Base-by-base conservation (phyloP, 1,139 yeast species). In the Saccharomyces pastorianus region DNA sequence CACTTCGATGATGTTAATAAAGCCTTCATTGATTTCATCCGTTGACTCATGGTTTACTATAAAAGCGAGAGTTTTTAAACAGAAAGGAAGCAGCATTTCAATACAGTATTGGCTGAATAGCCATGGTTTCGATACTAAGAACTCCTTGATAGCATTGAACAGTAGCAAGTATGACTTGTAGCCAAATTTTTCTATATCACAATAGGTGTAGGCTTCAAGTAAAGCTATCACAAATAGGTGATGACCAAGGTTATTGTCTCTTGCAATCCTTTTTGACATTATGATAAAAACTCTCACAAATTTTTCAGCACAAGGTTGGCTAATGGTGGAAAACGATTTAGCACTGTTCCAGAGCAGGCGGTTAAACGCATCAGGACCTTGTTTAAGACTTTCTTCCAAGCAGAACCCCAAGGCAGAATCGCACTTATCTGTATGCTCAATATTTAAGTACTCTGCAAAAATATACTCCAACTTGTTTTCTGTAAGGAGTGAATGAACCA, bases 51-150 rank as follows among this genome's bases (percentile, higher is more conserved):
- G 32, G 2, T 53, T 34, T n/a, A 51, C 34, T 38, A 49, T 55
- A 2, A 50, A 11, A 6, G 50, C 7, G 27, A 49, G 61, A 49
- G 76, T 55, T 2, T 76, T 66, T 2, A 85, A 56, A 1, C 64
- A 62, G 49, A 67, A 51, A 17, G 71, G 71, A 52, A 67, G 66
- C 17, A 77, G 66, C 31, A 76, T 61, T 66, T 89, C 96, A 20
- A 85, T 70, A 2, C 80, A 67, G 64, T 85, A 85, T 66, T 88
- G 96, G 14, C 79, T 75, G 53, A 88, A 76, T 1, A 80, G 61
- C 86, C 88, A 83, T 0, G 80, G 63, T 59, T 78, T 77, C 3
- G 78, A 78, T 7, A 78, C 70, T 26, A 85, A 69, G 14, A 77
- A 61, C 0, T 63, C 54, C 52, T 75, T 78, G n/a, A 82, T 53